phyloP scores from a whole-genome alignment of 2,329 filamentous ascomycete species.

The Scytalidium lignicola region DNA sequence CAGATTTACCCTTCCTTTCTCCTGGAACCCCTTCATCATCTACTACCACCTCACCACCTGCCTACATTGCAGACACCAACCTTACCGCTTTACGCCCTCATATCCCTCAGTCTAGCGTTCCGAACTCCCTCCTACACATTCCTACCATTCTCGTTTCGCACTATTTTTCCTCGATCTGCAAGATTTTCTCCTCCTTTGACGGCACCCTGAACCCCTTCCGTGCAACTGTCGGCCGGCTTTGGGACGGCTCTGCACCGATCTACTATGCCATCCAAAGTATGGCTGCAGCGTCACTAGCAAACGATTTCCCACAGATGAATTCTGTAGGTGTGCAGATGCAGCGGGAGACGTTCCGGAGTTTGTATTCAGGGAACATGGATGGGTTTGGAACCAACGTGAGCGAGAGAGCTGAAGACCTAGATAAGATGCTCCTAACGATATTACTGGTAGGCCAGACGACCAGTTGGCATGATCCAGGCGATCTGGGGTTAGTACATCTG shows the following conservation, averaged over 20 bases:
- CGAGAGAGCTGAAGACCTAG: slow-evolving; percentile 40
- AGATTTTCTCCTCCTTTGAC: slow-evolving; percentile 60
- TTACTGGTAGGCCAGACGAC: slow-evolving; percentile 55
- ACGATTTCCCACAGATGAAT: slow-evolving; percentile 49
- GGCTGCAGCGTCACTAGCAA: slow-evolving; percentile 55
- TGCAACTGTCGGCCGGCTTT: slow-evolving; percentile 51
- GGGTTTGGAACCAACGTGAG: slow-evolving; percentile 28
- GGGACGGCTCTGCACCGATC: slow-evolving; percentile 52
- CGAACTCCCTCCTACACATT: slow-evolving; percentile 28
- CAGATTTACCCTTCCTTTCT: background rate
- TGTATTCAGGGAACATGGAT: slow-evolving; percentile 43
- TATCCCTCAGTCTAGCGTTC: background rate
- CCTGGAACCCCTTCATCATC: background rate
- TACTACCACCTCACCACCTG: background rate
- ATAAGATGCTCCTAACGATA: slow-evolving; percentile 51
- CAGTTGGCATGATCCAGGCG: slow-evolving; percentile 53
- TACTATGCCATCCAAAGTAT: slow-evolving; percentile 60
- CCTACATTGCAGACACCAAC: background rate
- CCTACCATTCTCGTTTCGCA: slow-evolving; percentile 55
- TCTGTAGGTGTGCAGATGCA: slow-evolving; percentile 45
- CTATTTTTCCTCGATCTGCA: slow-evolving; percentile 59
- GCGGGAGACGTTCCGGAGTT: slow-evolving; percentile 25
- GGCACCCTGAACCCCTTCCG: slow-evolving; percentile 57
- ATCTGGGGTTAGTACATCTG: slow-evolving; percentile 39
- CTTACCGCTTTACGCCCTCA: slow-evolving; percentile 1